A percentile compares a stretch with the other conserved stretches of the same genome.
These are phyloP conservation scores for Rhipidocladum racemiflorum DNA, from an alignment of 176 grass and related monocot species.

Conservation along the genomic window DNA sequence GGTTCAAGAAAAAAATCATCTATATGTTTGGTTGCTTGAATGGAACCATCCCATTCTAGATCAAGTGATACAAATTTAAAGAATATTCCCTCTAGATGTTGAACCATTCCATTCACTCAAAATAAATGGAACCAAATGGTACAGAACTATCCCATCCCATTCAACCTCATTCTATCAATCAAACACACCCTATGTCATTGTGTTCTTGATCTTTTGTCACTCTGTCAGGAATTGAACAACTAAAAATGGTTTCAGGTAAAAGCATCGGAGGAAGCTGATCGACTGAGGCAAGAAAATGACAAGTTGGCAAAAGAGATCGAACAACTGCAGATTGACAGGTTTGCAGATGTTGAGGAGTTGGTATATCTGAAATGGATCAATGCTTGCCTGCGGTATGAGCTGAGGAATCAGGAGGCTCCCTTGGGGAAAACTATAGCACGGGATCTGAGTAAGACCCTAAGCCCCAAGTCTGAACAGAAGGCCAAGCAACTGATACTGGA, in stretches of 20 bases:
- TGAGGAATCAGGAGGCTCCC: slow-evolving; percentile 61
- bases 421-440: slow-evolving; percentile 58
- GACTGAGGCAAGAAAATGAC: slow-evolving; percentile 65
- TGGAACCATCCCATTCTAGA: too few species aligned
- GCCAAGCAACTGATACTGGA: slow-evolving; percentile 94
- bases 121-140: too few species aligned
- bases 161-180: too few species aligned
- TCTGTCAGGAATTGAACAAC: slow-evolving; percentile 26
- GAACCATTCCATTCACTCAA: too few species aligned
- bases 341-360: slow-evolving; percentile 86
- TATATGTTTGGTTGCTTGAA: too few species aligned
- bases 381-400: slow-evolving; percentile 86
- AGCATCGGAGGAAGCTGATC: slow-evolving; percentile 54
- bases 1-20: too few species aligned
- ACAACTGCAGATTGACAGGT: slow-evolving; percentile 63
- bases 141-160: too few species aligned
- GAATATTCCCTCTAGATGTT: too few species aligned
- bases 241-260: slow-evolving; percentile 57
- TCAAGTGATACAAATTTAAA: too few species aligned
- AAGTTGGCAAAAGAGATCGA: slow-evolving; percentile 68
- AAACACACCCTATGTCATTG: too few species aligned
- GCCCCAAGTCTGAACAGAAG: slow-evolving; percentile 72
- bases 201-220: slow-evolving; percentile 21
- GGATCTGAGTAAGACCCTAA: slow-evolving; percentile 80
- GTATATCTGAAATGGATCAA: slow-evolving; percentile 99